A percentile compares a stretch with the other conserved stretches of the same genome.
Evolutionary conservation across 805 yeast genomes (phyloP).

Genomic region (Wickerhamiella siamensis): DNA sequence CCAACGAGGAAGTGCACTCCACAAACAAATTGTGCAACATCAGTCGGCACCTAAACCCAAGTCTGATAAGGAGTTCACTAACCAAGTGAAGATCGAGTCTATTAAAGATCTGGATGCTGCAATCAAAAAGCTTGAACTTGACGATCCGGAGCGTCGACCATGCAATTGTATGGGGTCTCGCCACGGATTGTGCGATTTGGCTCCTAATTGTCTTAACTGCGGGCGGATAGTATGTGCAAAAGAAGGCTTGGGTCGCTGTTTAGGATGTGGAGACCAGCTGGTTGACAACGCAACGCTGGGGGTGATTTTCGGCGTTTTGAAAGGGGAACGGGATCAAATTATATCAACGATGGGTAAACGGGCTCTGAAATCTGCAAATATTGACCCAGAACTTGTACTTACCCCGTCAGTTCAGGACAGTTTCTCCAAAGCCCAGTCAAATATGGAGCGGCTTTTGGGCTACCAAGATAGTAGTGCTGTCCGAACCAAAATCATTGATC

Average conservation of each 20-base stretch:
- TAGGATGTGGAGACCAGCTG: constrained; percentile 60
- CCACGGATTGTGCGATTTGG: constrained; percentile 78
- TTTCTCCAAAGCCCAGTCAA: constrained; percentile 50
- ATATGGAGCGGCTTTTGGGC: constrained; percentile 56
- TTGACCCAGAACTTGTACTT: constrained; percentile 16
- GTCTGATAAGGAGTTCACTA: constrained; percentile 4
- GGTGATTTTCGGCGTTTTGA: constrained; percentile 40
- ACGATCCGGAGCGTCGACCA: constrained; percentile 23
- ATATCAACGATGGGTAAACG: constrained; percentile 24
- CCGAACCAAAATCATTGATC: constrained; percentile 83
- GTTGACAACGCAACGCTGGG: constrained; percentile 46
- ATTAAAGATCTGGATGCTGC: constrained; percentile 54
- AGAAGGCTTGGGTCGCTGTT: constrained; percentile 86
- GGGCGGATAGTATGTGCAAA: constrained; percentile 84
- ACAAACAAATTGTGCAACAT: neutral
- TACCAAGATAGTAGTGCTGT: constrained; percentile 82
- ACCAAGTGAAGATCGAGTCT: constrained; percentile 35
- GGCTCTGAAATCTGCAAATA: constrained; percentile 28
- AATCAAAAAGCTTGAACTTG: constrained; percentile 37
- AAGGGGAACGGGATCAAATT: constrained; percentile 36
- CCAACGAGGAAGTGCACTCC: neutral
- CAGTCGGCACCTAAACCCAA: neutral
- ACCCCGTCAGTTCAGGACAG: constrained; percentile 25
- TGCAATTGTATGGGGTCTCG: constrained; percentile 80
- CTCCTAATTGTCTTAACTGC: constrained; percentile 88